Percentiles rank a stretch among this genome's conserved stretches.
phyloP scores from a whole-genome alignment of 441 rosid species.

The Gossypium aridum region DNA sequence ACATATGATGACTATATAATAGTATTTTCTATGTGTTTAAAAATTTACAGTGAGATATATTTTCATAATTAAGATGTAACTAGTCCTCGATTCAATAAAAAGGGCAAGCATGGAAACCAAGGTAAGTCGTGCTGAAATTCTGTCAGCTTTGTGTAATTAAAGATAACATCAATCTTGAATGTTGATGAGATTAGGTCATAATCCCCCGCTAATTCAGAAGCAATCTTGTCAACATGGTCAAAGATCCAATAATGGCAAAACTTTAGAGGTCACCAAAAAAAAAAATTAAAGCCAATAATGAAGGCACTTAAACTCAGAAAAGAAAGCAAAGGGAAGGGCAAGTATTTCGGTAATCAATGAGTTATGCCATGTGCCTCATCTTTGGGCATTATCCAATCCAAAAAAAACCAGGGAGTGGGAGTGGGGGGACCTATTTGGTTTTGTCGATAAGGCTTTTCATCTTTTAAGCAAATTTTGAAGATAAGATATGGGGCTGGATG shows the following conservation, averaged over 20 bases:
- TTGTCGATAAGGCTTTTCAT: not conserved
- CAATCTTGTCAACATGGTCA: not conserved
- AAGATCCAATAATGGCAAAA: not conserved
- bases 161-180: not conserved
- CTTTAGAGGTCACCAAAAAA: not conserved
- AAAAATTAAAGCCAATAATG: not conserved
- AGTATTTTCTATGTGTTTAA: too few relatives aligned
- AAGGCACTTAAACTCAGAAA: not conserved
- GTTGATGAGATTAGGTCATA: not conserved
- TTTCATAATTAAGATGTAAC: not conserved
- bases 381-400: not conserved
- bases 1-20: too few relatives aligned
- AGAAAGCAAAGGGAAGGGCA: not conserved
- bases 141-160: not conserved
- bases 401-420: not conserved
- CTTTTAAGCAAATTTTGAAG: not conserved
- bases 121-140: not conserved
- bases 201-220: not conserved
- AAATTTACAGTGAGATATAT: too few relatives aligned
- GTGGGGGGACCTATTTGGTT: not conserved
- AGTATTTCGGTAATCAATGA: not conserved
- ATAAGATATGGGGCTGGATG: not conserved
- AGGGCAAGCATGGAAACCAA: not conserved
- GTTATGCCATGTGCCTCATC: constrained; percentile 7
- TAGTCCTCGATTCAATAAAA: not conserved